Base-by-base conservation (phyloP, 805 yeast species). In the Blastobotrys mokoenaii region DNA sequence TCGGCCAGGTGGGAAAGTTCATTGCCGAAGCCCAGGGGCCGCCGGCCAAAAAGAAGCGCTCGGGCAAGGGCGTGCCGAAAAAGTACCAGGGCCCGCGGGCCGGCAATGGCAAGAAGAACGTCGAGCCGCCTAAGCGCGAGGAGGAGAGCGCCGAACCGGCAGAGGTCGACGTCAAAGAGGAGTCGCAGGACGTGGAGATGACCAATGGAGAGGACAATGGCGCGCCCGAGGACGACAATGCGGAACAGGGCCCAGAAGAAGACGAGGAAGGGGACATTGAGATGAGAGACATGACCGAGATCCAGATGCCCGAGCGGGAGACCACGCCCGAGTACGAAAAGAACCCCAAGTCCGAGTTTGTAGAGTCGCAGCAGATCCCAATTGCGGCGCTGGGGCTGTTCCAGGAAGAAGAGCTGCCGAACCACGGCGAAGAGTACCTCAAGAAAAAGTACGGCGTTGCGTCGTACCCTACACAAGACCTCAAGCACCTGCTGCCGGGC, bases 371-470 rank as follows among this genome's bases (percentile, higher is more conserved):
- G 58, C 74, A 82, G 1, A 66, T 84, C 37, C 84, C 89, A 0
- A 69, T 75, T 2, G 77, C 79, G 1, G 85, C 87, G 0, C 63
- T 85, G 44, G 87, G 85, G 0, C 64, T 85, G 18, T 85, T 77
- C 51, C 71, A 77, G 7, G 89, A 82, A 31, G 71, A 77, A 40
- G 83, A 83, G 1, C 59, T 77, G 16, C 82, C 77, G 47, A 72
- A 77, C 14, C 77, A 77, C n/a, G 87, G 87, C 5, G 79, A 76
- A 36, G 95, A 84, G 40, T 85, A 75, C 55, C 62, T 84, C 47
- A 83, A 84, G 58, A 72, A 72, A 52, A 83, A 82, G 60, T 87
- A 80, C 56, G 96, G 84, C 2, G 98, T 93, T 12, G 84, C 93
- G 0, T 79, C 89, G n/a, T 93, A 79, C 60, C 98, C 98, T 0